Evolutionary conservation across 2,329 filamentous ascomycete genomes (phyloP), one percentile per base, ranked within the genome.

Genomic region (Aspergillus amoenus): DNA sequence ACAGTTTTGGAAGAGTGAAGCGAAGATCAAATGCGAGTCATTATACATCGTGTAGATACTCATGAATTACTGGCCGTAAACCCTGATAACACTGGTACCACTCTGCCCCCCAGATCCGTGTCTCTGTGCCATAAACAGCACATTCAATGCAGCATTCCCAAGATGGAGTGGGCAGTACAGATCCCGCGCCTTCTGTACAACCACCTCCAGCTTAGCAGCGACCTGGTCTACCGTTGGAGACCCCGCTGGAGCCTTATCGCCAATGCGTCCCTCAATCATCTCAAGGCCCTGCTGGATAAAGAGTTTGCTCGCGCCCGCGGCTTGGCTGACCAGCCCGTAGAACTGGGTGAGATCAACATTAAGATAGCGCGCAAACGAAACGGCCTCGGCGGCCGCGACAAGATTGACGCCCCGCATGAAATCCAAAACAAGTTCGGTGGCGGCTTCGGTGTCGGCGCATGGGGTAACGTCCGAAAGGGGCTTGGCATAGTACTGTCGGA

Each of bases 401-500:
- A 81, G 74, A 58, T 81, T 79, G 13, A 80, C 77, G n/a, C 77
- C 73, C 17, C 70, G 66, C 60, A 81, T 76, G 34, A 80, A 62
- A 51, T 79, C 75, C 51, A 69, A 73, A 57, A 73, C 77, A 58
- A 79, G 70, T 52, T 76, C 71, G 24, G 75, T 68, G 32, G 75
- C 71, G 3, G 72, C 69, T 6, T 66, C 61, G 4, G 69, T 63
- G 51, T 72, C 61, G 4, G 69, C 63, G 52, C 68, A 62, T 39
- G 73, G 66, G 18, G 66, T 60, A 4, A 78, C 73, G 18, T 73
- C 68, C n/a, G 72, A 60, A 12, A 81, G 73, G 1, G 79, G 73
- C 0, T 75, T 70, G 15, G 67, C 37, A 52, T 64, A 72, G 71
- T 84, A 85, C 49, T 84, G 76, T 52, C 82, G 81, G 15, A 85